Conservation (phyloP, 2,329 filamentous ascomycete genomes). For the Paraconiothyrium brasiliense region DNA sequence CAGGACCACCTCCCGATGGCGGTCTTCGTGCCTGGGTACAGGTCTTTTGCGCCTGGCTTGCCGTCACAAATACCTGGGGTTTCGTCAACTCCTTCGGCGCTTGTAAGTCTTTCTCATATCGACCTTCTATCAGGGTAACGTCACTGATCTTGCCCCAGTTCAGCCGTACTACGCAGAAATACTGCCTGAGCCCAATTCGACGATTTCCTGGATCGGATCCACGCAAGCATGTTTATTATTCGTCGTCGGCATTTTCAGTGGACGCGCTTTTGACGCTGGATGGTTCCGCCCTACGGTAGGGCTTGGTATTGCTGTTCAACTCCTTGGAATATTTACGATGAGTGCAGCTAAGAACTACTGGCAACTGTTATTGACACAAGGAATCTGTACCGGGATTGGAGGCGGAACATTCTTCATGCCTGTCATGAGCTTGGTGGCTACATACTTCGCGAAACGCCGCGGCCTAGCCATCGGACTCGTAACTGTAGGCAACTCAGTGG, state of each 20-base stretch:
- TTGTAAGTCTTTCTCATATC: not conserved
- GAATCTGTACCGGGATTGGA: conserved; percentile 43
- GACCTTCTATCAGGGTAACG: not conserved
- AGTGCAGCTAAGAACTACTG: conserved; percentile 60
- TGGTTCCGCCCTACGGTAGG: conserved; percentile 57
- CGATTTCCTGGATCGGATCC: conserved; percentile 64
- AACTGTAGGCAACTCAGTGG: conserved; percentile 67
- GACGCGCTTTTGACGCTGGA: conserved; percentile 60
- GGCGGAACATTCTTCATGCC: conserved; percentile 45
- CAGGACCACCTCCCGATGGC: conserved; percentile 55
- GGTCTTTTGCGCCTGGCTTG: conserved; percentile 43
- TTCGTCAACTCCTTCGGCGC: conserved; percentile 32
- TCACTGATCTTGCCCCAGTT: not conserved
- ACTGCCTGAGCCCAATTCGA: conserved; percentile 47
- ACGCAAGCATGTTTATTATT: conserved; percentile 60
- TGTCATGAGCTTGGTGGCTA: conserved; percentile 48
- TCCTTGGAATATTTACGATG: conserved; percentile 61
- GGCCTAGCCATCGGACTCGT: conserved; percentile 67
- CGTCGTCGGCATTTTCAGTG: conserved; percentile 56
- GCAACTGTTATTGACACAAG: conserved; percentile 52
- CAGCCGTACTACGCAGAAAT: conserved; percentile 54
- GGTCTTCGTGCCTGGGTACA: conserved; percentile 48
- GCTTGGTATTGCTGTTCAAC: conserved; percentile 52
- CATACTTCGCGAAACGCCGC: conserved; percentile 67
- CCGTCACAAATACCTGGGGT: conserved; percentile 50